Evolutionary conservation across 1,284 basidiomycete species (phyloP), one percentile per base, ranked within the genome.

Genomic region (Ganoderma lingzhi): DNA sequence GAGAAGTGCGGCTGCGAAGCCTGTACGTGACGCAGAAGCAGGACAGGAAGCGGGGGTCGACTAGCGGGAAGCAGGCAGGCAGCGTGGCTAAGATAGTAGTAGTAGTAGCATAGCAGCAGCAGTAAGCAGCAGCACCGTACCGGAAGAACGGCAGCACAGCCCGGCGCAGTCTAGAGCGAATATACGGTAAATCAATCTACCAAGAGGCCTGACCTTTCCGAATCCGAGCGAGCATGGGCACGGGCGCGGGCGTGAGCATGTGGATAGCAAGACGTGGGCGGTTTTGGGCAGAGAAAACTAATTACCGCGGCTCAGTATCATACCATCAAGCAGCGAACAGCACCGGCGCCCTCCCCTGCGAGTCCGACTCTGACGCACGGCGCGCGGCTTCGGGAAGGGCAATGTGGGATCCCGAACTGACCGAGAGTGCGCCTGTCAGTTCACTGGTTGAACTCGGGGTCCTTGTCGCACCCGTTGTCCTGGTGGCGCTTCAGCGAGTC

Each of bases 401-500:
- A 35, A 51, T 15, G 14, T 4, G 30, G 32, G 30, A 56, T 56
- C 53, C 53, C 53, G 15, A 56, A 56, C 30, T 12, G 30, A 56
- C 53, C 6, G 35, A 15, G 12, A 48, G 51, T 32, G 28, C 28
- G 53, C 53, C 30, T 32, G 35, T 59, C 35, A 4, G 17, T 69
- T 69, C 69, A 73, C 63, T 67, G 23, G 48, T 64, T 62, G 58
- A 73, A 71, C 62, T 67, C 69, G 37, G 72, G 72, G 62, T 73
- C 72, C 66, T 78, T 78, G 62, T 78, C 78, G 73, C 78, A 79
- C 14, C 91, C 91, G 74, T 92, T 91, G 82, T 93, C 90, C 66
- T 90, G 70, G 78, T 88, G 87, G 67, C 87, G 81, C 77, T 88
- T 88, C 70, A 87, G 82, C 69, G 87, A 88, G 77, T 88, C 87